phyloP scores from a whole-genome alignment of 805 yeast species.

The Diddensiella transvaalensis region DNA sequence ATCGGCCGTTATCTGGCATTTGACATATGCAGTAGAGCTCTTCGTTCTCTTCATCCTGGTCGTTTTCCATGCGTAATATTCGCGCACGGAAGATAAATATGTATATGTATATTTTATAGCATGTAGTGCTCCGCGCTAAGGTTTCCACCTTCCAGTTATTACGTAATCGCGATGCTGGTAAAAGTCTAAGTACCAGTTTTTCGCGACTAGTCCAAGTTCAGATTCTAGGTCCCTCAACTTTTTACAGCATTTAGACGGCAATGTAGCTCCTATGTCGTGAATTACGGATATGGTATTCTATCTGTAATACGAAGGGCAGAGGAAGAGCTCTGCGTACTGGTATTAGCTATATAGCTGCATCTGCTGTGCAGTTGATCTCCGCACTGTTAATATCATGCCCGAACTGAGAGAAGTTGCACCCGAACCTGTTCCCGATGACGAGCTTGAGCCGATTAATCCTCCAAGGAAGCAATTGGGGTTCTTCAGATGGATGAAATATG shows the following conservation, averaged over 20 bases:
- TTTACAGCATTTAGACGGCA: no score
- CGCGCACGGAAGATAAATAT: neutral
- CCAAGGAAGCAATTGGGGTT: conserved; percentile 4
- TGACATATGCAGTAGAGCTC: conserved; percentile 65
- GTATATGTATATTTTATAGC: neutral
- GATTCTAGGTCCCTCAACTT: no score
- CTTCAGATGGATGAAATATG: conserved; percentile 12
- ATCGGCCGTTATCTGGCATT: conserved; percentile 68
- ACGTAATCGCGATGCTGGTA: neutral
- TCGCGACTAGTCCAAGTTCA: no score
- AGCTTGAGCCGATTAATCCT: neutral
- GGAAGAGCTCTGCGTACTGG: no score
- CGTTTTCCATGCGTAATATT: neutral
- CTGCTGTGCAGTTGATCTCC: no score
- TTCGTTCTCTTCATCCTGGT: neutral
- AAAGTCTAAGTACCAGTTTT: no score
- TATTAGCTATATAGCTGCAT: no score
- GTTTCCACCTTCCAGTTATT: neutral
- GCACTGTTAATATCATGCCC: no score
- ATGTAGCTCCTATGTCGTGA: no score
- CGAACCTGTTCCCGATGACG: neutral
- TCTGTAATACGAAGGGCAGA: no score
- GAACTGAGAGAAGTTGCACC: neutral
- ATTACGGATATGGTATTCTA: no score
- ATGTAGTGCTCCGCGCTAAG: neutral